A percentile compares a stretch with the other conserved stretches of the same genome.
phyloP scores from a whole-genome alignment of 208 protist genomes.

The Acanthamoeba sp. region DNA sequence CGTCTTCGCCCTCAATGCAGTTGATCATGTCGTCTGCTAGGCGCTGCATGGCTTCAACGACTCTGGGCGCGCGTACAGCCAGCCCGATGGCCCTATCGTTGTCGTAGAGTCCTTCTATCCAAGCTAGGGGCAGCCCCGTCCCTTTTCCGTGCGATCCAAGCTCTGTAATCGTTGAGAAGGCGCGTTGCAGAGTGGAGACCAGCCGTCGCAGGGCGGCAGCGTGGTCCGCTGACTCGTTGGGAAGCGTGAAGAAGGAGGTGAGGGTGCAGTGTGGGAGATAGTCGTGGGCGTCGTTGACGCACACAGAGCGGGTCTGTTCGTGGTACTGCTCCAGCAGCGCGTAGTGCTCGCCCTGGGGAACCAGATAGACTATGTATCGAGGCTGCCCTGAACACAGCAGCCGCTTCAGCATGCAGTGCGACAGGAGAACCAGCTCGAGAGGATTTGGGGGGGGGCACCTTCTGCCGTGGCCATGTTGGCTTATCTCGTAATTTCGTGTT shows the following conservation, averaged over 20 bases:
- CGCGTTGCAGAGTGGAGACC: not conserved
- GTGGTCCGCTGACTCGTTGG: not conserved
- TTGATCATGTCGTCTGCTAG: not conserved
- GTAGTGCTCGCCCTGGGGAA: not conserved
- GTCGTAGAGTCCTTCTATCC: conserved; percentile 9
- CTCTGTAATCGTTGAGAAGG: not conserved
- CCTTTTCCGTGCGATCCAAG: not conserved
- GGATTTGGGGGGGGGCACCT: not conserved
- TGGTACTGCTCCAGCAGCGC: not conserved
- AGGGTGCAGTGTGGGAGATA: conserved; percentile 54
- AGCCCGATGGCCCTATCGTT: not conserved
- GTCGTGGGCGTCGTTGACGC: conserved; percentile 55
- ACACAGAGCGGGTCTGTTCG: not conserved
- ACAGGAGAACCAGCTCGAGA: not conserved
- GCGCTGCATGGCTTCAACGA: not conserved
- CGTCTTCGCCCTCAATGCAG: too few relatives aligned
- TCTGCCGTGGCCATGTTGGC: not conserved
- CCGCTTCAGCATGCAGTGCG: not conserved
- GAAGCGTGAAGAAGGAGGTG: conserved; percentile 16
- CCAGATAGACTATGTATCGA: conserved; percentile 9
- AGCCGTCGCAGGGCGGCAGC: not conserved
- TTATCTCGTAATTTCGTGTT: not conserved
- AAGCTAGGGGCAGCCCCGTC: not conserved
- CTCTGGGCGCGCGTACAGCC: not conserved
- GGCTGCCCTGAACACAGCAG: not conserved